Conservation (phyloP, 106 monocot genomes). For the Agapanthus africanus region DNA sequence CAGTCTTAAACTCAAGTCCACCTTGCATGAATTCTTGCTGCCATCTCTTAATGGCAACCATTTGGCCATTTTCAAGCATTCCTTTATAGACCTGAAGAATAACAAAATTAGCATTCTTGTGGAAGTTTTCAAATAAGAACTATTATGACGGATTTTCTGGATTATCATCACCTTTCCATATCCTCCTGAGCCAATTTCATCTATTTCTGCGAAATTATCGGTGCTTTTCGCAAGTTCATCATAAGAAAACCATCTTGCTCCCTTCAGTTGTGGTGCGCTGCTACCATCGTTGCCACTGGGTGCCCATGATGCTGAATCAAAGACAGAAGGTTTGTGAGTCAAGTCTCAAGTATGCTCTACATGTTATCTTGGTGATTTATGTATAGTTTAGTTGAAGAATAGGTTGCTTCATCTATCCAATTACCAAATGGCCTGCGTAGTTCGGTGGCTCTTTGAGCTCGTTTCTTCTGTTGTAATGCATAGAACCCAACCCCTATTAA, state of each 20-base stretch:
- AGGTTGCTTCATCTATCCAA: too few species aligned
- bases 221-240: slow-evolving; percentile 33
- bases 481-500: too few species aligned
- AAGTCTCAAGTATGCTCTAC: too few species aligned
- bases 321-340: too few species aligned
- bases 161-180: slow-evolving; percentile 37
- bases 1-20: slow-evolving; percentile 45
- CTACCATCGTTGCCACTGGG: slow-evolving; percentile 3
- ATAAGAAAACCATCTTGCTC: slow-evolving; percentile 24
- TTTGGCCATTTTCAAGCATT: slow-evolving; percentile 24
- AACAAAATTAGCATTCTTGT: not conserved
- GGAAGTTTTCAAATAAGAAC: too few species aligned
- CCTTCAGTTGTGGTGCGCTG: slow-evolving; percentile 25
- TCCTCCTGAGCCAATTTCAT: slow-evolving; percentile 33
- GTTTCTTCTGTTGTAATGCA: too few species aligned
- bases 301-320: slow-evolving; percentile 4
- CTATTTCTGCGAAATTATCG: slow-evolving; percentile 8
- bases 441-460: too few species aligned
- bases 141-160: not conserved
- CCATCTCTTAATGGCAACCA: slow-evolving; percentile 53
- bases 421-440: too few species aligned
- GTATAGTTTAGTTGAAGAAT: too few species aligned
- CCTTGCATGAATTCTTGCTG: slow-evolving; percentile 43
- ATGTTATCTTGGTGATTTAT: too few species aligned
- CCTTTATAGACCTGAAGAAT: slow-evolving; percentile 58